Base-by-base conservation (phyloP, 169 alveolate genomes). In the Plasmodium adleri region DNA sequence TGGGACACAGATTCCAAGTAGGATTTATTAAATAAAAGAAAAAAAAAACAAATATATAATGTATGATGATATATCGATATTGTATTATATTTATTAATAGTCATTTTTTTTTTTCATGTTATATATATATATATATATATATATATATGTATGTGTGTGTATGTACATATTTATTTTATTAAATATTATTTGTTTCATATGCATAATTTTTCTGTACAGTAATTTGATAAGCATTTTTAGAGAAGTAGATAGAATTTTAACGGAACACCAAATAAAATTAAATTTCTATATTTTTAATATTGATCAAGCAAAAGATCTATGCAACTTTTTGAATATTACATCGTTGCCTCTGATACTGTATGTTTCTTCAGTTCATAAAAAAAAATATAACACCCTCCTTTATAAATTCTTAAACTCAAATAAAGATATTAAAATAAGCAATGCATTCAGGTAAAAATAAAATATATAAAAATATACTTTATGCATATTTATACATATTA, bases 1-100 rank as follows among this genome's bases (percentile, higher is more conserved):
- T 85, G 91, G 91, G 87, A 85, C 54, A 32, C 85, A 4, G 91
- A 85, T 50, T 85, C 91, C 15, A 85, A 85, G 91, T 85, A 72
- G 66, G 22, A 8, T 24, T 62, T 22, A 71, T 7, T 39, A 39
- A 39, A 39, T 39, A 39, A 5, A 39, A 6, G 0, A 39, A 39
- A 39, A 39, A 39, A 39, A 39, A 39, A 7, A 9, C 9, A 39
- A 39, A 39, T 39, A 39, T 5, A 6, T 39, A 39, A 5, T 39
- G 9, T 39, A 39, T 39, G 1, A 39, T 4, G 47, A 39, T 39
- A 39, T 39, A 39, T 39, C 7, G 47, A 39, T 39, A 5, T 39
- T 39, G 47, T 39, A 39, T 5, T 39, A 39, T 39, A 39, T 39
- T 39, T 39, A 39, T 39, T 39, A 39, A 9, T 39, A 39, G 47